Evolutionary conservation across 352 stramenopile genomes (phyloP), one percentile per base, ranked within the genome.

Genomic region (Stephanocyclus meneghinianus): DNA sequence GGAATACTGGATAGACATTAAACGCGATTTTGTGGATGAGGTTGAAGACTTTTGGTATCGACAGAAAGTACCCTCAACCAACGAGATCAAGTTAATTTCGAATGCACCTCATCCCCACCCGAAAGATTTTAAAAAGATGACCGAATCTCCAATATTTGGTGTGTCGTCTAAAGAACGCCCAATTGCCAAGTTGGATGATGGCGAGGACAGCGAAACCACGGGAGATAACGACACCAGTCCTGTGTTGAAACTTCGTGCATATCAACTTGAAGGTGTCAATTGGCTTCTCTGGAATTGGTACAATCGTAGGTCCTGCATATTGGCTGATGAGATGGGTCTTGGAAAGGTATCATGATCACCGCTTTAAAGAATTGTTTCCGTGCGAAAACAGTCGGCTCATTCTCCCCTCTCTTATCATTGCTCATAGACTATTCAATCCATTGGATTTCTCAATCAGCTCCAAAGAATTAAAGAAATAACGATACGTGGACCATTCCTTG

Each of bases 271-370:
- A 91, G 97, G 97, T 57, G 92, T 99, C 10, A 98, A 98, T 74
- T 99, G 97, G 97, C 87, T 99, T 53, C 91, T 98, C 8, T 98
- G 98, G 84, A 98, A 97, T 74, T 98, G 96, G 94, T 97, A 98
- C 81, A 98, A 99, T 85, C 91, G 93, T 18, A 93, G 97, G 40
- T 98, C 97, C 62, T 99, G 96, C 66, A 97, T 98, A 73, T 89
- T 97, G 35, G 95, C 95, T n/a, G 95, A 98, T 80, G 95, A 98
- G 74, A 97, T 98, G 92, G 92, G 96, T 29, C 84, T 99, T 11
- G 91, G 90, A 59, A 95, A 95, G 76, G 74, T 90, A 64, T 30
- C 9, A 60, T 66, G 26, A 37, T 66, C 21, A 13, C 32, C 9
- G 6, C 15, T 65, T 15, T 42, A 21, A 44, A 1, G 7, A 18